These are phyloP conservation scores for Papilionanthe hybrid DNA, from an alignment of 116 monocot genomes.

Conservation along the genomic window DNA sequence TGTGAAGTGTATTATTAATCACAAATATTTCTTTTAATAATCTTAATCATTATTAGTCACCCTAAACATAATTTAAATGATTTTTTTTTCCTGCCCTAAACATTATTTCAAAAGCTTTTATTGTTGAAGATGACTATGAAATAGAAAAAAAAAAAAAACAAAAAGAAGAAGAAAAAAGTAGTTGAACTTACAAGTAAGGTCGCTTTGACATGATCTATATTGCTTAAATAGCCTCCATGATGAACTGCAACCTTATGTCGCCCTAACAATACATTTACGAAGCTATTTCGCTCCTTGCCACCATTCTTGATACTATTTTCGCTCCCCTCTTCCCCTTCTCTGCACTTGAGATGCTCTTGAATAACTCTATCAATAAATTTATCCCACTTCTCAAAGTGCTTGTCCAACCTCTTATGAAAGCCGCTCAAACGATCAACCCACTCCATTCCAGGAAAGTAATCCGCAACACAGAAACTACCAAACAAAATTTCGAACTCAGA, in stretches of 20 bases:
- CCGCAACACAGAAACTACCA: conserved; percentile 6
- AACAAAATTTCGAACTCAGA: conserved; percentile 3
- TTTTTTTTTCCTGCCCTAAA: too few relatives aligned
- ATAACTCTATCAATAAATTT: not conserved
- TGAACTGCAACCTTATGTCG: not conserved
- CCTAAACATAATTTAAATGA: too few relatives aligned
- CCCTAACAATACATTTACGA: not conserved
- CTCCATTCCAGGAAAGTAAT: conserved; percentile 15
- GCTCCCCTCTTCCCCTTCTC: not conserved
- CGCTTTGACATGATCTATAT: conserved; percentile 15
- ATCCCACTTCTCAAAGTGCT: conserved; percentile 16
- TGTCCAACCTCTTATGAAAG: conserved; percentile 12
- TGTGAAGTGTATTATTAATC: too few relatives aligned
- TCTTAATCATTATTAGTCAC: too few relatives aligned
- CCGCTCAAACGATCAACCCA: conserved; percentile 8
- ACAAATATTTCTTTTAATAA: too few relatives aligned
- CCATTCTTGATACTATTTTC: not conserved
- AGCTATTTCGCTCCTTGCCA: not conserved
- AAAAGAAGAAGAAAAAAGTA: too few relatives aligned
- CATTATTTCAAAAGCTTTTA: not conserved
- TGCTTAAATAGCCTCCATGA: not conserved
- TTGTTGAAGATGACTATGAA: not conserved
- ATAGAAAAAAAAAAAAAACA: too few relatives aligned
- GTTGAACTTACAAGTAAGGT: conserved; percentile 8
- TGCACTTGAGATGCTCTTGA: not conserved